Evolutionary conservation across 2,329 filamentous ascomycete genomes (phyloP), one percentile per base, ranked within the genome.

Genomic region (Zasmidium cellare): DNA sequence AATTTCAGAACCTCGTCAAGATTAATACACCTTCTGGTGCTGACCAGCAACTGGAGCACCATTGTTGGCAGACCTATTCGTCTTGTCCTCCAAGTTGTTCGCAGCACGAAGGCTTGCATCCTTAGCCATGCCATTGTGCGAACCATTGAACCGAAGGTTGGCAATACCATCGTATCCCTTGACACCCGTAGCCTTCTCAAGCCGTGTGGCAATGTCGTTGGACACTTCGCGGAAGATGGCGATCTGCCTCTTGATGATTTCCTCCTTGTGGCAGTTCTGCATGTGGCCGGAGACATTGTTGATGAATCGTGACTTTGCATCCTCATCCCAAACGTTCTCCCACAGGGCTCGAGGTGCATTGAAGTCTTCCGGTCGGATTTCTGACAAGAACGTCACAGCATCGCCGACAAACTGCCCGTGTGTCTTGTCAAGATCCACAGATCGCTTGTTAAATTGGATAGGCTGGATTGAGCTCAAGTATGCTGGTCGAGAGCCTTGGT

Each of bases 211-310:
- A 24, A 87, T 74, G 51, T 87, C 84, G 0, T 81, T 76, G 6
- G 80, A 81, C 0, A 87, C 84, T 67, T 87, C 84, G 1, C 84
- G 77, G 78, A 87, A 87, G 68, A 87, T 87, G 53, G 79, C 81
- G 58, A 87, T 87, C 72, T 87, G 83, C 16, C 84, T 76, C 78
- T 84, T 86, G 71, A 87, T 76, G 2, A 86, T 81, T 70, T 87
- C 85, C 62, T 84, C 74, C 46, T 84, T 76, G 50, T 74, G 76
- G 69, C 84, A 87, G 2, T 79, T 78, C 24, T 72, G 75, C 83
- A 87, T 87, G 72, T 87, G 85, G 2, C 83, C 83, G 0, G 82
- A 78, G 3, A 86, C 80, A 56, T 87, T 87, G 41, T 75, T 77
- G 70, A 87, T 77, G 72, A 86, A 85, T 0, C 84, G 78, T 66